Percentiles rank a stretch among this genome's conserved stretches.
Evolutionary conservation across 2,329 filamentous ascomycete species (phyloP).

Genomic region (Fonsecaea monophora): DNA sequence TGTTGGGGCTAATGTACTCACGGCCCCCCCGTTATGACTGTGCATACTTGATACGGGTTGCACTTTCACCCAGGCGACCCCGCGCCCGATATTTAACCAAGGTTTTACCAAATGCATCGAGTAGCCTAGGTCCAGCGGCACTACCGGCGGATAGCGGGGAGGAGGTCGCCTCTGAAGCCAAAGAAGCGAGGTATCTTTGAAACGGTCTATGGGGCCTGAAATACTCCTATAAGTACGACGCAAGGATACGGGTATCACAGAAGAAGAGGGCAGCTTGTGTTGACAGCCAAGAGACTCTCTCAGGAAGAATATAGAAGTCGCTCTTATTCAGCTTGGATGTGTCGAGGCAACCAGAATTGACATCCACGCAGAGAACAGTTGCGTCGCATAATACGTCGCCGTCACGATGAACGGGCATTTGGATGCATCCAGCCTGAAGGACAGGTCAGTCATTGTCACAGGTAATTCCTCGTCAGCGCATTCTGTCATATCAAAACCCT

Average conservation of each 20-base stretch:
- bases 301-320: neutral
- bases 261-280: neutral
- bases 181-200: neutral
- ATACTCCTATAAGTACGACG: neutral
- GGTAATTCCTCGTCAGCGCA: conserved; percentile 3
- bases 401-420: conserved; percentile 8
- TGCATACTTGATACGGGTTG: neutral
- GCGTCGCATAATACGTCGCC: neutral
- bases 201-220: neutral
- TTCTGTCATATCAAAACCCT: neutral
- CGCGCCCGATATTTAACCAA: neutral
- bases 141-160: neutral
- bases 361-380: neutral
- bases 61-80: neutral
- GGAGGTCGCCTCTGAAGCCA: neutral
- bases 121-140: neutral
- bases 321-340: neutral
- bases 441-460: conserved; percentile 32
- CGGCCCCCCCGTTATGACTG: neutral
- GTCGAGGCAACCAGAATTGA: neutral
- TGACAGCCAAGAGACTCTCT: neutral
- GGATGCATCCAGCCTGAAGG: conserved; percentile 17
- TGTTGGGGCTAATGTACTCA: neutral
- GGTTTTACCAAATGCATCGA: neutral
- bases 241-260: neutral